Evolutionary conservation across 441 rosid species (phyloP), one percentile per base, ranked within the genome.

Genomic region (Erodium texanum): DNA sequence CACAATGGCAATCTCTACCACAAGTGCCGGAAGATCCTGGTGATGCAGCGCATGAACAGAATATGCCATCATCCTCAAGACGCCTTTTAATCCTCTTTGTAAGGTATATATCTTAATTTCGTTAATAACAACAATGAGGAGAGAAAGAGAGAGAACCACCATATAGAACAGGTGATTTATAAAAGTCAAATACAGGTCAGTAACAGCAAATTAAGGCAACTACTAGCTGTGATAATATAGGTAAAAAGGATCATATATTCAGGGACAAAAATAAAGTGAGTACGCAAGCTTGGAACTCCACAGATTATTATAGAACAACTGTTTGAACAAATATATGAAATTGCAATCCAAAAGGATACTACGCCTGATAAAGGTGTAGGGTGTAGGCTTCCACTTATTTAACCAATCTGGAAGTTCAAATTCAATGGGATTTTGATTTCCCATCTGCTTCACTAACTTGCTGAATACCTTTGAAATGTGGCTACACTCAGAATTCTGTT

Each of bases 1-100:
- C 97, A 56, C 99, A 95, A 75, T 90, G 97, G 83, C 99, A 90
- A 78, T 92, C 94, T 83, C 86, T 85, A 19, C 80, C 93, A 66
- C 99, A 90, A 0, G 86, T 85, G 50, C 70, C 73, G 24, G 96
- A 80, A 71, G 97, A 87, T 77, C 78, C 93, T 12, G 86, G 83
- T 14, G 87, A 81, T 34, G 80, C 64, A 48, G 78, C 76, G 75
- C 99, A 94, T 70, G 99, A 86, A 79, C 99, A 94, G 82, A 94
- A 94, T 71, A 94, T 94, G 67, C 99, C 99, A 80, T 94, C 96
- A 78, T 92, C 96, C 24, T 91, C 90, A 66, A 83, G 78, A 62
- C 89, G 89, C 75, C 75, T 86, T 71, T 85, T 94, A 64, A 86
- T 62, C 86, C 62, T 88, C 87, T 89, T 94, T 3, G 93, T 83